These are phyloP conservation scores for Pyrrhoderma noxium DNA, from an alignment of 1,284 basidiomycete species.

Conservation along the genomic window DNA sequence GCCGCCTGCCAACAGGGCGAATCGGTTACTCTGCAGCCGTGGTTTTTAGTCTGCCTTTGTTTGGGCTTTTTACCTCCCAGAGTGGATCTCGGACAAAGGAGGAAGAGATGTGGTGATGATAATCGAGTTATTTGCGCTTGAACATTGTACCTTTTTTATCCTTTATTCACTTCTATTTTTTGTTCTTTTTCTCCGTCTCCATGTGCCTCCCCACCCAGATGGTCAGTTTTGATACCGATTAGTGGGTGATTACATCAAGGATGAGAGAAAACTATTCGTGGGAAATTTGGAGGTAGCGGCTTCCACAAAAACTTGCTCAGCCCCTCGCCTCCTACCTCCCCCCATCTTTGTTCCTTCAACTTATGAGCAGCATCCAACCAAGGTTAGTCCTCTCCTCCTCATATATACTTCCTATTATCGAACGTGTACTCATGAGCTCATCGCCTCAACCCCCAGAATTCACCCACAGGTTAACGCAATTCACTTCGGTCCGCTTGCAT, in stretches of 20 bases:
- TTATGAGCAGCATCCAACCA: slow-evolving; percentile 4
- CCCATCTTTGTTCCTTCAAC: slow-evolving; percentile 13
- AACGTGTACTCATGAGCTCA: neutral
- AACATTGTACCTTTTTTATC: neutral
- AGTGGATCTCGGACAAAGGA: neutral
- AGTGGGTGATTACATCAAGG: neutral
- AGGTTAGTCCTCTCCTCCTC: slow-evolving; percentile 6
- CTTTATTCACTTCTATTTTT: slow-evolving; percentile 3
- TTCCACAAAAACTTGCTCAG: neutral
- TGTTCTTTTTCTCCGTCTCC: slow-evolving; percentile 11
- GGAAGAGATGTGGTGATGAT: neutral
- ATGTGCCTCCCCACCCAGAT: too few relatives aligned
- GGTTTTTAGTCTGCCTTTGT: too few relatives aligned
- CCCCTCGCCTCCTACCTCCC: slow-evolving; percentile 1
- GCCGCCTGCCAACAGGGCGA: too few relatives aligned
- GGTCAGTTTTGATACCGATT: neutral
- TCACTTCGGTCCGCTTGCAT: slow-evolving; percentile 47
- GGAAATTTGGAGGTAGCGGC: neutral
- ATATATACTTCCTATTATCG: neutral
- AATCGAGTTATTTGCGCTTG: neutral
- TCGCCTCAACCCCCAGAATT: neutral
- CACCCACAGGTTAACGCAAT: slow-evolving; percentile 17
- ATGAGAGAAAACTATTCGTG: neutral
- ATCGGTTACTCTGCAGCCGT: neutral
- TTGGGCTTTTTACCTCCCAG: neutral